Percentiles rank a stretch among this genome's conserved stretches.
phyloP scores from a whole-genome alignment of 2,329 filamentous ascomycete genomes.

The Stemphylium lycopersici region DNA sequence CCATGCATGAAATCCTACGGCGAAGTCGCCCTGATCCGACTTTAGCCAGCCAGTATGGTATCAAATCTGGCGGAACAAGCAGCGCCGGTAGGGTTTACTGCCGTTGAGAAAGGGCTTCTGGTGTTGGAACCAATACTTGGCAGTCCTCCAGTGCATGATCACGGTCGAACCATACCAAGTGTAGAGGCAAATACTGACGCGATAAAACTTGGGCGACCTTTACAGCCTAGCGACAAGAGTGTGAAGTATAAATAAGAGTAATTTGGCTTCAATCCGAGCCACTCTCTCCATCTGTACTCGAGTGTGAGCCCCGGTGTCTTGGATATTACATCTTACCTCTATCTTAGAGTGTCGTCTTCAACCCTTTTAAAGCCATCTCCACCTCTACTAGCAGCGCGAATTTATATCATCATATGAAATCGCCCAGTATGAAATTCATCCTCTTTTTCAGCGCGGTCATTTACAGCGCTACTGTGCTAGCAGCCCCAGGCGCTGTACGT shows the following conservation, averaged over 20 bases:
- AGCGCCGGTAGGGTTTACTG: background rate
- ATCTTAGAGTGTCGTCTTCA: too few species aligned
- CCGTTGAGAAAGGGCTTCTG: background rate
- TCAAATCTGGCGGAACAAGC: background rate
- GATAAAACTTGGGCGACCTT: too few species aligned
- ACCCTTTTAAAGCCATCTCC: too few species aligned
- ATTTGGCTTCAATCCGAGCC: background rate
- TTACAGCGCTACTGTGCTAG: slow-evolving; percentile 6
- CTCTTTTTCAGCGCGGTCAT: slow-evolving; percentile 4
- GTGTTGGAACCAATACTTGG: background rate
- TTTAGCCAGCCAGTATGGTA: background rate
- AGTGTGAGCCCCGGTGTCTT: too few species aligned
- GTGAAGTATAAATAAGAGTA: background rate
- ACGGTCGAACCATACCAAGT: background rate
- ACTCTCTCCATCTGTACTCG: too few species aligned
- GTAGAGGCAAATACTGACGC: background rate
- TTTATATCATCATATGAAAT: background rate
- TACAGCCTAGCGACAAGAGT: background rate
- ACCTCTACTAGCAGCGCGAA: background rate
- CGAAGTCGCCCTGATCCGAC: background rate
- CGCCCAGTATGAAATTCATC: slow-evolving; percentile 7
- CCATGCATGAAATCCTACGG: background rate
- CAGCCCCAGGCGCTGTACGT: slow-evolving; percentile 10
- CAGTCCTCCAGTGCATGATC: background rate
- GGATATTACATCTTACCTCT: too few species aligned